Evolutionary conservation across 768 basidiomycete species (phyloP).

Genomic region (Termitomyces sp.): DNA sequence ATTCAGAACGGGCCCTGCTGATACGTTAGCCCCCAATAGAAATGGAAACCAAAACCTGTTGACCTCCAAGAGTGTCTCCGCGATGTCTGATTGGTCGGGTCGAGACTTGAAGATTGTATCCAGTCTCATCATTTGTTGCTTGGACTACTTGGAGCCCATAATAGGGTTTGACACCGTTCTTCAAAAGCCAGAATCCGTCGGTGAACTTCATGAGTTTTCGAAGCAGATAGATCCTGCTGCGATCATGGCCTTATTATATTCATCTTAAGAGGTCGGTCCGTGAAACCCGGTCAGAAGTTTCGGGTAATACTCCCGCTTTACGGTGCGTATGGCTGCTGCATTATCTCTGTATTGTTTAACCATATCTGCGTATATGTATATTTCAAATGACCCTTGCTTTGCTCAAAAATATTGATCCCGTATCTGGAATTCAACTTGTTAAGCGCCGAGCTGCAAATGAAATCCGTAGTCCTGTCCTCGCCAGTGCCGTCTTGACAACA

Average conservation of each 20-base stretch:
- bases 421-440: not conserved
- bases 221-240: not conserved
- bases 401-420: not conserved
- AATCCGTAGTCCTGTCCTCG: no score
- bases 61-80: slow-evolving; percentile 60
- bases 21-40: slow-evolving; percentile 12
- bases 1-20: slow-evolving; percentile 46
- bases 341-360: not conserved
- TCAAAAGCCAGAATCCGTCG: slow-evolving; percentile 71
- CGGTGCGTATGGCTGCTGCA: no score
- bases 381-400: not conserved
- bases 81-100: slow-evolving; percentile 59
- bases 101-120: slow-evolving; percentile 56
- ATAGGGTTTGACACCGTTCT: slow-evolving; percentile 55
- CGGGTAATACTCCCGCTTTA: not conserved
- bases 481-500: no score
- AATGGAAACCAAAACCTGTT: not conserved
- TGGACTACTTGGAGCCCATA: slow-evolving; percentile 63
- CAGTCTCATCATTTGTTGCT: slow-evolving; percentile 37
- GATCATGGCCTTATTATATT: not conserved
- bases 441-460: no score
- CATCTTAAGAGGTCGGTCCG: not conserved
- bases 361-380: no score
- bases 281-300: not conserved
- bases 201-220: slow-evolving; percentile 61